These are phyloP conservation scores for Microcos paniculata DNA, from an alignment of 345 rosid genomes.

Conservation along the genomic window DNA sequence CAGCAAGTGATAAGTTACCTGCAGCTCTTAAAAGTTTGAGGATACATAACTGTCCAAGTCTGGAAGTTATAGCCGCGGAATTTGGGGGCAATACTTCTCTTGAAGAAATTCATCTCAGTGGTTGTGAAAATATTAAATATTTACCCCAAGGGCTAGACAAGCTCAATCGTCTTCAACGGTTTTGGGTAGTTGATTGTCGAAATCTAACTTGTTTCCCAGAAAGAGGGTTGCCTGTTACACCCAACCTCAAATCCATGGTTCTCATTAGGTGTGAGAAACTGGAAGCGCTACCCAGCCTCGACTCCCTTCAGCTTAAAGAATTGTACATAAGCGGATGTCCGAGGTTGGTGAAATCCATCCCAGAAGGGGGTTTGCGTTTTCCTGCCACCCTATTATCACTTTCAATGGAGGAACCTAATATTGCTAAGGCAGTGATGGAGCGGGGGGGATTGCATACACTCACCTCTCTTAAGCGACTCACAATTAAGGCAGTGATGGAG, in stretches of 20 bases:
- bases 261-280: neutral
- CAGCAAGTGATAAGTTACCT: neutral
- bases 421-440: neutral
- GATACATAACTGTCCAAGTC: neutral
- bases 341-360: no score
- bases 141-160: no score
- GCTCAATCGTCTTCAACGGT: neutral
- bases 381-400: no score
- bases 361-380: no score
- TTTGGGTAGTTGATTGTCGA: rapidly evolving
- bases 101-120: neutral
- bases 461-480: no score
- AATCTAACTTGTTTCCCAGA: no score
- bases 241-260: neutral
- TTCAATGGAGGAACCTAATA: neutral
- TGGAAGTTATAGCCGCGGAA: neutral
- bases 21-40: no score
- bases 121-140: neutral
- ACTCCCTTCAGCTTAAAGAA: no score
- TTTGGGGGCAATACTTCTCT: neutral
- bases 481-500: no score
- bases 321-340: no score
- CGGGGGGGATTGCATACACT: no score
- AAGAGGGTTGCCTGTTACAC: neutral
- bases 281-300: neutral